Percentiles rank a stretch among this genome's conserved stretches.
These are phyloP conservation scores for Sporothrix euskadiensis DNA, from an alignment of 2,329 filamentous ascomycete species.

Conservation along the genomic window DNA sequence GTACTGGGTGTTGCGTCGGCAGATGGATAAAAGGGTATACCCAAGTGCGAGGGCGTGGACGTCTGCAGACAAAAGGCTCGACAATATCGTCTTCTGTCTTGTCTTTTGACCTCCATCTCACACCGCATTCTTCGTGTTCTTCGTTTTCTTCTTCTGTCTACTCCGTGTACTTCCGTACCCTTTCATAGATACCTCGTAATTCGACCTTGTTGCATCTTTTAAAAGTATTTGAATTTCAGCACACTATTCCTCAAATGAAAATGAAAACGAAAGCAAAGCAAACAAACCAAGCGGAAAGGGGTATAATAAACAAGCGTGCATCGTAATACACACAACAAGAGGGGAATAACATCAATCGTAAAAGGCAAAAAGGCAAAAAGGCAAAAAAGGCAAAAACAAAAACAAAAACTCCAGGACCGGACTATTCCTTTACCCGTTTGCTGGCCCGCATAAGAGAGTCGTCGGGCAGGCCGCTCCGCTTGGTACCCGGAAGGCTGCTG, in stretches of 20 bases:
- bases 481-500: slow-evolving; percentile 84
- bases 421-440: slow-evolving; percentile 62
- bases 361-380: background rate
- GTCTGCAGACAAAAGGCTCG: background rate
- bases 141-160: slow-evolving; percentile 14
- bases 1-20: background rate
- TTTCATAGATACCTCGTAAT: slow-evolving; percentile 23
- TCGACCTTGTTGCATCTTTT: slow-evolving; percentile 23
- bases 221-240: slow-evolving; percentile 4
- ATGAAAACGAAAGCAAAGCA: background rate
- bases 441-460: slow-evolving; percentile 66
- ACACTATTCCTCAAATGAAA: slow-evolving; percentile 7
- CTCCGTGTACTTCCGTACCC: slow-evolving; percentile 17
- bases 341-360: background rate
- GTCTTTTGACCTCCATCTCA: background rate
- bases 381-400: background rate
- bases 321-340: background rate
- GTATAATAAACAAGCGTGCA: background rate
- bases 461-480: slow-evolving; percentile 81
- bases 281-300: background rate
- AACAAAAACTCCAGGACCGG: slow-evolving; percentile 11
- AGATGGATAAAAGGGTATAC: slow-evolving; percentile 23
- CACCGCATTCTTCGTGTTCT: slow-evolving; percentile 1
- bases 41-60: background rate
- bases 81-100: too few relatives aligned